phyloP scores from a whole-genome alignment of 2,329 filamentous ascomycete genomes.

The Tolypocladium nubicola region DNA sequence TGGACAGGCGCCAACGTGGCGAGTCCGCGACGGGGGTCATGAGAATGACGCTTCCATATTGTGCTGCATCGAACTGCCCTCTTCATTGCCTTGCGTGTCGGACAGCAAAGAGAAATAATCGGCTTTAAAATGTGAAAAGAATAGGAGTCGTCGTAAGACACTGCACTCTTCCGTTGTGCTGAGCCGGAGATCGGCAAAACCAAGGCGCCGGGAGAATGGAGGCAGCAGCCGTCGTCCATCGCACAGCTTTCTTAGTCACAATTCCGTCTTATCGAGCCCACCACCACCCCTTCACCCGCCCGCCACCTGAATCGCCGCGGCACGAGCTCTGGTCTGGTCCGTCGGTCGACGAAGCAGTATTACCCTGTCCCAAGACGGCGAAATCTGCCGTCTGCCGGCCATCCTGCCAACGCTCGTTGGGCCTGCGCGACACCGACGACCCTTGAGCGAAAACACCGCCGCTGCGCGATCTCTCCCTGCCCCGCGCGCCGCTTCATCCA shows the following conservation, averaged over 20 bases:
- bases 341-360: background rate
- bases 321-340: background rate
- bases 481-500: background rate
- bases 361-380: background rate
- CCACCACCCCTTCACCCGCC: background rate
- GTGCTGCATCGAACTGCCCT: background rate
- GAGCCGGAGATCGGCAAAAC: conserved; percentile 14
- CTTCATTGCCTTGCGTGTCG: conserved; percentile 1
- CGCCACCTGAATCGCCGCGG: background rate
- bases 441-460: background rate
- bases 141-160: background rate
- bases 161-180: background rate
- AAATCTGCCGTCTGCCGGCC: background rate
- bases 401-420: background rate
- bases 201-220: conserved; percentile 6
- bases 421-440: background rate
- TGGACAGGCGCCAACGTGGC: conserved; percentile 1
- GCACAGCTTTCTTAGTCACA: background rate
- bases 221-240: too few species aligned
- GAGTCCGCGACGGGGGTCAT: background rate
- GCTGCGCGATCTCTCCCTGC: background rate
- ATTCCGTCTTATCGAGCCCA: conserved; percentile 1
- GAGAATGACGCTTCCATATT: conserved; percentile 2
- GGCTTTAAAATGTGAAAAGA: background rate
- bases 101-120: background rate